A percentile compares a stretch with the other conserved stretches of the same genome.
phyloP scores from a whole-genome alignment of 768 basidiomycete genomes.

The Hericium erinaceus region DNA sequence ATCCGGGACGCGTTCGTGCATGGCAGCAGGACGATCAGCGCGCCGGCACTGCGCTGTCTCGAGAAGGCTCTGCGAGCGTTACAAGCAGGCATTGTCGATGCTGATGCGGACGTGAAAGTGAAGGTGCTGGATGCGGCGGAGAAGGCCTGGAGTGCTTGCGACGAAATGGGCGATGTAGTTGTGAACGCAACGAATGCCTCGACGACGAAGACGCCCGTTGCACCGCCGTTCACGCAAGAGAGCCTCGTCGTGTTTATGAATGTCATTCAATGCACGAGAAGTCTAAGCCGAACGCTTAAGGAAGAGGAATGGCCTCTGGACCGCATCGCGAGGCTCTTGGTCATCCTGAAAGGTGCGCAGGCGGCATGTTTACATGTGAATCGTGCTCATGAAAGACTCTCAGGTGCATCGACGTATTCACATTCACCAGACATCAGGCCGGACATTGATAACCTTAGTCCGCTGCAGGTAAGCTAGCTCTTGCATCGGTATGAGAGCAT shows the following conservation, averaged over 20 bases:
- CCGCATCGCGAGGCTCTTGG: slow-evolving; percentile 59
- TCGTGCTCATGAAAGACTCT: background rate
- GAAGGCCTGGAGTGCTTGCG: slow-evolving; percentile 62
- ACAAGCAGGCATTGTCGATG: slow-evolving; percentile 15
- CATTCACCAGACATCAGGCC: slow-evolving; percentile 80
- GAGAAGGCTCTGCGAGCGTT: slow-evolving; percentile 69
- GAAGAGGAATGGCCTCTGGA: slow-evolving; percentile 57
- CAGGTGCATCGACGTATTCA: slow-evolving; percentile 72
- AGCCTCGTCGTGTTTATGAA: slow-evolving; percentile 76
- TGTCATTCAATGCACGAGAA: slow-evolving; percentile 53
- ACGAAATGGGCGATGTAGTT: slow-evolving; percentile 51
- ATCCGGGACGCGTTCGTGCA: slow-evolving; percentile 62
- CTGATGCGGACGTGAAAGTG: slow-evolving; percentile 20
- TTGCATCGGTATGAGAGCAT: background rate
- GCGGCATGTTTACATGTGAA: too few relatives aligned
- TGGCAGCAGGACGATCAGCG: slow-evolving; percentile 58
- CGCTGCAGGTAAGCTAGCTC: slow-evolving; percentile 53
- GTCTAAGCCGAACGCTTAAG: slow-evolving; percentile 36
- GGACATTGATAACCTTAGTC: slow-evolving; percentile 74
- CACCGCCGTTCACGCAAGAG: slow-evolving; percentile 66
- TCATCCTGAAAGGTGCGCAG: slow-evolving; percentile 60
- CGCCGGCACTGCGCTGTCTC: slow-evolving; percentile 77
- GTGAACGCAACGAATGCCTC: slow-evolving; percentile 20
- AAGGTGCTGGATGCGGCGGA: slow-evolving; percentile 42
- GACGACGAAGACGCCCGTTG: background rate